Base-by-base conservation (phyloP, 1,284 basidiomycete genomes). In the Kalmanozyma brasiliensis region DNA sequence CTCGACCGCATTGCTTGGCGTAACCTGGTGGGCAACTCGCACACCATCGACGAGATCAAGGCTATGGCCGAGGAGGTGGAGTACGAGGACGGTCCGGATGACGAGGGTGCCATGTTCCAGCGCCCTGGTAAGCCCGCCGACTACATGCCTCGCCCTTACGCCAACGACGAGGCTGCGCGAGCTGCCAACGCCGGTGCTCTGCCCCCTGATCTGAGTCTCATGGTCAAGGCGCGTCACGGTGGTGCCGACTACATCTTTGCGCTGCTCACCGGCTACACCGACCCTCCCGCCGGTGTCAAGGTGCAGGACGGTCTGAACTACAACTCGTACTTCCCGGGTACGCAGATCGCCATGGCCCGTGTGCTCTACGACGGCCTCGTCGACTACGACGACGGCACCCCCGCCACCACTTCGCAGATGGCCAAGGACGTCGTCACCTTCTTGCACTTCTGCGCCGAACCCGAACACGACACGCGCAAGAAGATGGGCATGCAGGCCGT, bases 1-100 rank as follows among this genome's bases (percentile, higher is more conserved):
- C 89, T 99, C 62, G 93, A 98, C 86, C 93, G 96, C 79, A 94
- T 98, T 83, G 96, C 96, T 66, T 99, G 96, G 96, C 92, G 96
- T 82, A 99, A 98, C 86, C 87, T 99, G 62, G 96, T 99, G 76
- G 96, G 94, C 82, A 93, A 97, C 59, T 97, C 94, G 34, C 96
- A 98, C 86, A 93, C 91, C 67, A 95, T 87, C 47, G 92, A 95
- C 76, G 95, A 99, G 85, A 88, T 86, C 69, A 93, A 93, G 84
- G 87, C 87, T 9, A 89, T 98, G 90, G 95, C 96, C 32, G 94
- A 95, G 85, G 78, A 81, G 58, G 86, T 95, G 64, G 96, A 99
- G 85, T 98, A 98, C 84, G 87, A 89, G 79, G 96, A 98, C 82
- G 96, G 96, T 51, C 96, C 96, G 49, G 90, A 98, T 83, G 91